Evolutionary conservation across 257 asterid genomes (phyloP), one percentile per base, ranked within the genome.

Genomic region (Cruciata laevipes): DNA sequence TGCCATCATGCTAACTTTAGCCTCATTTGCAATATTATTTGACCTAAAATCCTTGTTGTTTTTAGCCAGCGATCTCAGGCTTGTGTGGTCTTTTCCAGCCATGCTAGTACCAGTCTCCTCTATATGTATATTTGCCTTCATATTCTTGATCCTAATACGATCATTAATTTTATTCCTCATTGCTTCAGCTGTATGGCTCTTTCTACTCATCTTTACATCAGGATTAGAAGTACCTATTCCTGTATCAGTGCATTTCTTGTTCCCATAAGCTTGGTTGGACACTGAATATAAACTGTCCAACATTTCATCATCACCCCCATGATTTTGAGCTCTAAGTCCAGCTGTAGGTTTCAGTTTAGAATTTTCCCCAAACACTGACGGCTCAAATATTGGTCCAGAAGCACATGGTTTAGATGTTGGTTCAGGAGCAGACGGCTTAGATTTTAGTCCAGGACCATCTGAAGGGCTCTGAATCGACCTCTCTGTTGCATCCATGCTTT

Each of bases 251-350:
- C 18, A 3, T 33, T 25, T 59, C 49, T 51, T n/a, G 21, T 12
- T 25, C 7, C 6, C 60, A 66, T 60, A 18, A 25, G 38, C 40
- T 47, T 32, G 84, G 68, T 12, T 38, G 7, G 86, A 80, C 76
- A 82, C 60, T 40, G 72, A 73, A 69, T 80, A 86, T 66, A 57
- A 4, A 66, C 65, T 17, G 73, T 72, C 27, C 42, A 7, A 44
- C 65, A 33, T 53, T 65, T 33, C 56, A 49, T n/a, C 52, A 38
- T 33, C 71, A 51, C 55, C 68, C 64, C 75, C 68, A 31, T 30
- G 33, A 51, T 33, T 21, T 23, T 59, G 58, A 40, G 68, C 27
- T 53, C 66, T 32, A 18, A 67, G 63, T 42, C 18, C 18, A 47
- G 37, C 61, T 24, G 25, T 18, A 37, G 49, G 65, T 61, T 66